Conservation (phyloP, 257 asterid species). For the Agastache rugosa region DNA sequence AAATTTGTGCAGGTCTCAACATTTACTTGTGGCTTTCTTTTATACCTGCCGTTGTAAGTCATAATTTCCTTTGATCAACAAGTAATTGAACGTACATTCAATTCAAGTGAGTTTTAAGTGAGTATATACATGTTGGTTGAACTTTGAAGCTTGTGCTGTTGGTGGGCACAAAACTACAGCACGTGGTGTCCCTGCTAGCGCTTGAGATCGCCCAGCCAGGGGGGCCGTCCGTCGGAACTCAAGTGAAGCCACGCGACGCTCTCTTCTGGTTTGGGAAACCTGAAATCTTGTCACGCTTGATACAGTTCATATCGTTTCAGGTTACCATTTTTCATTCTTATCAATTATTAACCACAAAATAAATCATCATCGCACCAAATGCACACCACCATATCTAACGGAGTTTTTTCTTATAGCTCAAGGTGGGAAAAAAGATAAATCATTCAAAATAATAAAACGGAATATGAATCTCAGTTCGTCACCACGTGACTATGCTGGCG, state of each 20-base stretch:
- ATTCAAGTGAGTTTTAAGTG: too few species aligned
- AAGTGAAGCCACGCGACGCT: constrained; percentile 85
- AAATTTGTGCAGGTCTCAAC: constrained; percentile 73
- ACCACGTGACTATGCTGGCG: too few species aligned
- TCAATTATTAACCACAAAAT: too few species aligned
- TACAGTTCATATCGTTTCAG: constrained; percentile 93
- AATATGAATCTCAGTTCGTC: too few species aligned
- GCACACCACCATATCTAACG: too few species aligned
- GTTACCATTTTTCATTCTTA: too few species aligned
- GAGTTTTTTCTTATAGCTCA: too few species aligned
- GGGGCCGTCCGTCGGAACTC: constrained; percentile 54
- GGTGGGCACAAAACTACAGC: constrained; percentile 94
- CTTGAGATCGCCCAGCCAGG: constrained; percentile 72
- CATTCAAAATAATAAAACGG: too few species aligned
- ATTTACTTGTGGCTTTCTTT: constrained; percentile 91
- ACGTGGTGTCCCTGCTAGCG: constrained; percentile 85
- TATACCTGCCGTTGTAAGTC: constrained; percentile 81
- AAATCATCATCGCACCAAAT: too few species aligned
- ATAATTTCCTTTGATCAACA: background rate
- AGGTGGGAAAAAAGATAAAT: too few species aligned
- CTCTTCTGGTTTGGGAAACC: constrained; percentile 95
- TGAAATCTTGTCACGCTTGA: constrained; percentile 67
- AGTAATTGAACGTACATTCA: background rate
- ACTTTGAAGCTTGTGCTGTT: constrained; percentile 85
- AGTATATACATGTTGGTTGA: too few species aligned